Percentiles rank a stretch among this genome's conserved stretches.
Conservation (phyloP, 345 rosid species). For the Eucalyptus brandiana region DNA sequence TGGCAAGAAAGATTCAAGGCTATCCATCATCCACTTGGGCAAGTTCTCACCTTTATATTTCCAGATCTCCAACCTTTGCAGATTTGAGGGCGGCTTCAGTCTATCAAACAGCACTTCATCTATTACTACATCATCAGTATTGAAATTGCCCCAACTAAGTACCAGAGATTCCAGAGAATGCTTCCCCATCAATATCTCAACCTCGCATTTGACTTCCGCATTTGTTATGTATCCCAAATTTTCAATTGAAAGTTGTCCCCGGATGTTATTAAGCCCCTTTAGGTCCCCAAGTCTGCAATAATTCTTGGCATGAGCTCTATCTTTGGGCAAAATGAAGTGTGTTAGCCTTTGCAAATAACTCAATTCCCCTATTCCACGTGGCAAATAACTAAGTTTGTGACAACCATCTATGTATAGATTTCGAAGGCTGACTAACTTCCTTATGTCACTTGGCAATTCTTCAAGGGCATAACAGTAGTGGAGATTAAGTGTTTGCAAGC, state of each 20-base stretch:
- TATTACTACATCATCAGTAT: no score
- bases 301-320: no score
- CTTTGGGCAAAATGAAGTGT: background rate
- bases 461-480: accelerated
- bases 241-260: background rate
- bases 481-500: no score
- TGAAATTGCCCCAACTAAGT: background rate
- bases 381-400: accelerated
- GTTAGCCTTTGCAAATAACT: background rate
- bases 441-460: no score
- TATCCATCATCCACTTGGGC: background rate
- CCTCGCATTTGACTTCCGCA: accelerated
- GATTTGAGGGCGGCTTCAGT: accelerated
- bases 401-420: accelerated
- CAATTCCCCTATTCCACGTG: background rate
- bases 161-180: background rate
- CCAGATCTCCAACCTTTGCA: accelerated
- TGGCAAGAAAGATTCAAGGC: no score
- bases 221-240: accelerated
- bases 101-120: background rate
- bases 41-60: background rate
- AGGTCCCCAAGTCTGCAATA: background rate
- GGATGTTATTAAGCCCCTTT: background rate
- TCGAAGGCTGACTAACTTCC: background rate
- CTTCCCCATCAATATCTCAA: background rate